Conservation (phyloP, 257 asterid species). For the Plantago major region DNA sequence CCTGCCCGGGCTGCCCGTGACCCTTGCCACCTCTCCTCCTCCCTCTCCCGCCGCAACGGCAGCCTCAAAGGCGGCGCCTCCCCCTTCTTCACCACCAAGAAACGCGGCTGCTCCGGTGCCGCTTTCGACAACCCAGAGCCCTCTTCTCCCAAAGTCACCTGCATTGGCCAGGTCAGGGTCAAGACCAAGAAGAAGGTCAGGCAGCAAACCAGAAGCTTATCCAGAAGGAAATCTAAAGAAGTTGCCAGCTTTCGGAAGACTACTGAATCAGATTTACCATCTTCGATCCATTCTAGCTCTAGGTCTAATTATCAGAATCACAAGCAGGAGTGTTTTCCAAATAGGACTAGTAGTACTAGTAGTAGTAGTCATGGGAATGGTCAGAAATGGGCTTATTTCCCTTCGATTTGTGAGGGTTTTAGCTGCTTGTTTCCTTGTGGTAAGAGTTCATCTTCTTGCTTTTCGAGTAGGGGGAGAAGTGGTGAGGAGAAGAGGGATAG, state of each 20-base stretch:
- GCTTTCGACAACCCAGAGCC: constrained; percentile 81
- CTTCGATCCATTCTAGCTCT: background rate
- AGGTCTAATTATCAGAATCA: constrained; percentile 23
- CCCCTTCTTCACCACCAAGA: constrained; percentile 57
- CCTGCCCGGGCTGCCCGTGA: constrained; percentile 55
- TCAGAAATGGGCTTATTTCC: constrained; percentile 91
- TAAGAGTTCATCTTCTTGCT: constrained; percentile 45
- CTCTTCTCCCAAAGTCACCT: constrained; percentile 93
- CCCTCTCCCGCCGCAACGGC: constrained; percentile 79
- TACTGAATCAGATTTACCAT: constrained; percentile 2
- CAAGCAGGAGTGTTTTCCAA: constrained; percentile 41
- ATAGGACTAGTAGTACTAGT: constrained; percentile 25
- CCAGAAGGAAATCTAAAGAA: constrained; percentile 46
- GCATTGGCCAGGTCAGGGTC: constrained; percentile 93
- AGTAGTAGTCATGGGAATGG: background rate
- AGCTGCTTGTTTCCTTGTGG: constrained; percentile 78
- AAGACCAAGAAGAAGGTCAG: constrained; percentile 74
- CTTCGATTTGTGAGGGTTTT: constrained; percentile 85
- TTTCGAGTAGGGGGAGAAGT: constrained; percentile 3
- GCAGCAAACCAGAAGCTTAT: constrained; percentile 60
- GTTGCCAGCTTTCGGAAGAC: constrained; percentile 58
- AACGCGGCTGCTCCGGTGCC: constrained; percentile 40
- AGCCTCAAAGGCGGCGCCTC: constrained; percentile 82
- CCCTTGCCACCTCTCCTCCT: constrained; percentile 52
- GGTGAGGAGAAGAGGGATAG: constrained; percentile 32